phyloP scores from a whole-genome alignment of 2,329 filamentous ascomycete genomes.

The Ceratocystis eucalypticola region DNA sequence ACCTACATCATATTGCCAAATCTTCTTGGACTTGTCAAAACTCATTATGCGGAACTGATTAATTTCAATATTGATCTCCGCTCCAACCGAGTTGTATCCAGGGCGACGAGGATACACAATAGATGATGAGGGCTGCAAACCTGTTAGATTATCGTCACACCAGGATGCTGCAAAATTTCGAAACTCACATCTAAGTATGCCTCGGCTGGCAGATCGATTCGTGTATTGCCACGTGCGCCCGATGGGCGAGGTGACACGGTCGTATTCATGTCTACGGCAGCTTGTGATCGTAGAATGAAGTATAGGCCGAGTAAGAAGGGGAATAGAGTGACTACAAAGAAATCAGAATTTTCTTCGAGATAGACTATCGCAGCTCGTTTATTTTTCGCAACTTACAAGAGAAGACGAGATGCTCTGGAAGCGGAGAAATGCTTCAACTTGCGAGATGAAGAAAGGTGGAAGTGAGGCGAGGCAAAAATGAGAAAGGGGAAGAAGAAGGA shows the following conservation, averaged over 20 bases:
- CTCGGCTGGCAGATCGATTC: slow-evolving; percentile 45
- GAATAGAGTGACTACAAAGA: not conserved
- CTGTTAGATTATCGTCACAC: not conserved
- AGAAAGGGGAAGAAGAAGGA: not conserved
- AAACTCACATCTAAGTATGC: slow-evolving; percentile 35
- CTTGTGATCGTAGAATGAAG: not conserved
- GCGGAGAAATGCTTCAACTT: not conserved
- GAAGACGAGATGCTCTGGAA: not conserved
- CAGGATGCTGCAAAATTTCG: not conserved
- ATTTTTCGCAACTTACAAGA: not conserved
- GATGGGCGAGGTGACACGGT: slow-evolving; percentile 26
- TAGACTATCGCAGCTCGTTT: no score
- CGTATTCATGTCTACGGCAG: slow-evolving; percentile 21
- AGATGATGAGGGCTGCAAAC: not conserved
- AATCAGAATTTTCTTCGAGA: no score
- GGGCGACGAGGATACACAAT: slow-evolving; percentile 31
- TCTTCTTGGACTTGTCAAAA: slow-evolving; percentile 42
- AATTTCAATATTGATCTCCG: slow-evolving; percentile 41
- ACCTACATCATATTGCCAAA: slow-evolving; percentile 80
- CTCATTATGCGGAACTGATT: slow-evolving; percentile 62
- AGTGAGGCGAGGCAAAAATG: not conserved
- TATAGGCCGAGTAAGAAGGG: not conserved
- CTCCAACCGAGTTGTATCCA: slow-evolving; percentile 45
- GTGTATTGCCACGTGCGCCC: slow-evolving; percentile 30
- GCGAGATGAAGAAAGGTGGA: not conserved